These are phyloP conservation scores for Phytophthora citricola DNA, from an alignment of 352 stramenopile genomes.

Conservation along the genomic window DNA sequence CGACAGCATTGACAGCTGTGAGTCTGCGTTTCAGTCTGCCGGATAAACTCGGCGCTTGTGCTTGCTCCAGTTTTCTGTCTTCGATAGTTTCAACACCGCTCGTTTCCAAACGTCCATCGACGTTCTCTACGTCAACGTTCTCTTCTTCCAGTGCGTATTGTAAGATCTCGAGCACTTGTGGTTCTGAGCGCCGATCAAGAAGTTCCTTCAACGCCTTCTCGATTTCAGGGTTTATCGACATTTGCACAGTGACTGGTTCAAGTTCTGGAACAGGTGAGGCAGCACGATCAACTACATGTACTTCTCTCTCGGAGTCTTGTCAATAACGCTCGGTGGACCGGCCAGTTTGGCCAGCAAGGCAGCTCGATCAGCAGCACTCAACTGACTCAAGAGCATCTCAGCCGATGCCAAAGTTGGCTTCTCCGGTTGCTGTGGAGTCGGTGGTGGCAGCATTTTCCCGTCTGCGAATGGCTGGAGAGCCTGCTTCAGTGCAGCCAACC, in stretches of 20 bases:
- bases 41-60: slow-evolving; percentile 10
- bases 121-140: not conserved
- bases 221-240: slow-evolving; percentile 21
- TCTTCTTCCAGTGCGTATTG: slow-evolving; percentile 20
- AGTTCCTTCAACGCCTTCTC: slow-evolving; percentile 48
- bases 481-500: slow-evolving; percentile 57
- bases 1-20: slow-evolving; percentile 60
- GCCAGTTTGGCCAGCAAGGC: slow-evolving; percentile 41
- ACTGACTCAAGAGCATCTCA: slow-evolving; percentile 43
- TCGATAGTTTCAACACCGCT: not conserved
- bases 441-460: slow-evolving; percentile 30
- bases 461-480: slow-evolving; percentile 58
- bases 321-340: not conserved
- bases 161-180: slow-evolving; percentile 49
- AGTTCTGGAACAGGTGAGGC: slow-evolving; percentile 46
- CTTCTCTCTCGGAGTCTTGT: slow-evolving; percentile 9
- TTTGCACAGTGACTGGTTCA: slow-evolving; percentile 2
- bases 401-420: slow-evolving; percentile 25
- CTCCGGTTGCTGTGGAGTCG: not conserved
- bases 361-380: slow-evolving; percentile 30
- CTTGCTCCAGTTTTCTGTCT: slow-evolving; percentile 1
- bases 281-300: slow-evolving; percentile 26
- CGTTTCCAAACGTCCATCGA: not conserved
- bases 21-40: slow-evolving; percentile 47
- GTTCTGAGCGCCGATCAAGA: slow-evolving; percentile 44